Conservation (phyloP, 257 asterid species). For the Solanum stenotomum region DNA sequence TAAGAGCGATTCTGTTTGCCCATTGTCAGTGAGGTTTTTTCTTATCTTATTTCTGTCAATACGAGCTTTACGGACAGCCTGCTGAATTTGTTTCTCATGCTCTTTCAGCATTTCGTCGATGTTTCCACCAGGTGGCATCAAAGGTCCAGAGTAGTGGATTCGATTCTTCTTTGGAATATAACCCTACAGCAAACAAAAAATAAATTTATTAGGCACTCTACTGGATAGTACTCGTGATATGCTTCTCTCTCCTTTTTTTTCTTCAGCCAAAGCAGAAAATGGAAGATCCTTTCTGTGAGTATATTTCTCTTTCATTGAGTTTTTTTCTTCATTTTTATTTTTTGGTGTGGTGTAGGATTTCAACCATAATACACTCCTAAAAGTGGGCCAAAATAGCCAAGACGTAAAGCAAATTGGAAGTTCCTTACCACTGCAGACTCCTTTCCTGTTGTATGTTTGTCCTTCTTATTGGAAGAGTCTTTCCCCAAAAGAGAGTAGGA, state of each 20-base stretch:
- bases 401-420: background rate
- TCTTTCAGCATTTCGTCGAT: conserved; percentile 81
- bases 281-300: background rate
- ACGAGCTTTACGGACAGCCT: conserved; percentile 84
- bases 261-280: background rate
- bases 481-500: conserved; percentile 52
- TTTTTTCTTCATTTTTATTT: background rate
- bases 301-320: background rate
- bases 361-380: background rate
- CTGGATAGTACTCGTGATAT: background rate
- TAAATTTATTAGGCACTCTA: background rate
- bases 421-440: conserved; percentile 33
- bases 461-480: conserved; percentile 32
- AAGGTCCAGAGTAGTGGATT: conserved; percentile 79
- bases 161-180: conserved; percentile 39
- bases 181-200: conserved; percentile 19
- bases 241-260: background rate
- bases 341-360: background rate
- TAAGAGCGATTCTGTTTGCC: conserved; percentile 57
- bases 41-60: conserved; percentile 37
- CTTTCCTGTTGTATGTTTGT: conserved; percentile 31
- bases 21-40: conserved; percentile 30
- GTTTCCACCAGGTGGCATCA: conserved; percentile 54
- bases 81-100: conserved; percentile 70
- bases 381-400: background rate